Base-by-base conservation (phyloP, 495 filamentous ascomycete genomes). In the Aspergillus haitiensis region DNA sequence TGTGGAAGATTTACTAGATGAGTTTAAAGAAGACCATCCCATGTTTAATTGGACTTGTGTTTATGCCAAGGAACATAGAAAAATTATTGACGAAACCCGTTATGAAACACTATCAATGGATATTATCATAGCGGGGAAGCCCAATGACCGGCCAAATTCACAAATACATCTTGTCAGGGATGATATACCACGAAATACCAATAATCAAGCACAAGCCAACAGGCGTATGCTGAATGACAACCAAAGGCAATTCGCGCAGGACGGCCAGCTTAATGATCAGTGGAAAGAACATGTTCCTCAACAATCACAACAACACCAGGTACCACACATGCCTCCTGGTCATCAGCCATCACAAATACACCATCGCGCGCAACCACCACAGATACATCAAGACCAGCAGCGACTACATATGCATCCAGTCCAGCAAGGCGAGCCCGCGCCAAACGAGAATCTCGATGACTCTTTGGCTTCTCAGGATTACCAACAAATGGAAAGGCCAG, bases 1-100 rank as follows among this genome's bases (percentile, higher is more conserved):
- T 60, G 67, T 77, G 18, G 74, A 72, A 32, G 65, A 67, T 33
- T 47, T 75, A 39, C 71, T 77, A 10, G 62, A 67, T 18, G 70
- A 74, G 51, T 63, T 70, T 36, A 57, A 63, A 49, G 53, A 63
- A 21, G 59, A 44, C n/a, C 60, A 72, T 18, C 64, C 67, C 10
- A 55, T 50, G 0, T 70, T 67, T 11, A 67, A 75, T 49, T 76
- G 75, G 75, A 73, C 65, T n/a, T 74, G 64, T 48, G 71, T 72
- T 10, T 78, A 75, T 64, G 70, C 68, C 6, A 72, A 75, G 35
- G 70, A 71, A 39, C 59, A 70, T 5, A 59, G 60, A n/a, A 61
- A 56, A 44, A 55, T 63, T 0, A 55, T 66, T 49, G 69, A 71
- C 53, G 65, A 70, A 27, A 70, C 70, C 8, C 70, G 70, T 45